Base-by-base conservation (phyloP, 1,284 basidiomycete species). In the Cryptococcus wingfieldii region DNA sequence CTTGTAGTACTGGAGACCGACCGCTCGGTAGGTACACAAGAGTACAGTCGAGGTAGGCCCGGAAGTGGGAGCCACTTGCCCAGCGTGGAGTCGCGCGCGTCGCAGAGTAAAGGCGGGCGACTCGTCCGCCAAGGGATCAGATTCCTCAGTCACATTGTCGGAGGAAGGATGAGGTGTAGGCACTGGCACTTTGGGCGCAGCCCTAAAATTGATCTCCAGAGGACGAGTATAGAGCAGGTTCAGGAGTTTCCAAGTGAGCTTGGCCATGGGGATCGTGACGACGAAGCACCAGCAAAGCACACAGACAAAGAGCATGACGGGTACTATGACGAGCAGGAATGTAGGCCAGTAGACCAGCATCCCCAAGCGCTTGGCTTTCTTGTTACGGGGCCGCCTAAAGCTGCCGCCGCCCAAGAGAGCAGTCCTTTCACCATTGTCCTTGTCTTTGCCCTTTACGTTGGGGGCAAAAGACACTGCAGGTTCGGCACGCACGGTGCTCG, bases 241-340 rank as follows among this genome's bases (percentile, higher is more conserved):
- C 71, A 98, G 82, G 42, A 99, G 82, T 14, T 86, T 90, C 94
- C 95, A 98, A 61, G 86, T 90, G 47, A 98, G 82, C 76, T 90
- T 95, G 38, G 94, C 96, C 96, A 98, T 99, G 7, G 96, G 96
- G 60, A 98, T 90, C 41, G 94, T 89, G 71, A 98, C 82, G 58
- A 98, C 87, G 60, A 93, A 81, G 27, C 82, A 90, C 92, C 94
- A 99, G 79, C 94, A 98, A 45, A 92, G 78, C 55, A 90, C 71
- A 72, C 92, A 94, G 37, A 90, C 89, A 58, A 87, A 56, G 50
- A 94, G 82, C 83, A 98, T 88, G 58, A 91, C 79, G 4, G 96
- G 96, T 1, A 90, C 88, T 66, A 99, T 86, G 68, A 97, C 77
- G 56, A 82, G 78, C 60, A 84, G 75, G 71, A 95, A 84, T 2